These are phyloP conservation scores for Phialocephala sp. DNA, from an alignment of 2,329 filamentous ascomycete species.

Conservation along the genomic window DNA sequence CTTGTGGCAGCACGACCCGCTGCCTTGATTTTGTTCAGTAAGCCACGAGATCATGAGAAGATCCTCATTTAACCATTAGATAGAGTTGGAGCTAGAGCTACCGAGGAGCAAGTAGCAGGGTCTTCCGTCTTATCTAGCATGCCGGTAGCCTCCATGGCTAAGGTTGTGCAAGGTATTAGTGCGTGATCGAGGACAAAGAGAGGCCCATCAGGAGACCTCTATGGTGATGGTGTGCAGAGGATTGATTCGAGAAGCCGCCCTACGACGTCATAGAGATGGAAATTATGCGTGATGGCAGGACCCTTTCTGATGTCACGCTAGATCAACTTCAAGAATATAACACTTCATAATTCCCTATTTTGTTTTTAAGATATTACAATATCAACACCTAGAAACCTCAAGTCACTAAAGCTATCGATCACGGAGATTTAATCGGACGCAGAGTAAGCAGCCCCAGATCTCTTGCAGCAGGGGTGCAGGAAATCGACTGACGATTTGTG, in stretches of 20 bases:
- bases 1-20: neutral
- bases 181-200: neutral
- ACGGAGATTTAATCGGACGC: neutral
- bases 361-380: neutral
- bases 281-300: neutral
- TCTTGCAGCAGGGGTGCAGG: slow-evolving; percentile 7
- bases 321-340: neutral
- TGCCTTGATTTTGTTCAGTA: slow-evolving; percentile 12
- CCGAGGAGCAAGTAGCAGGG: neutral
- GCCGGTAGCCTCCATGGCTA: slow-evolving; percentile 5
- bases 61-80: neutral
- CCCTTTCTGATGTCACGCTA: slow-evolving; percentile 5
- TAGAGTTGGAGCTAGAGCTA: neutral
- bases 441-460: slow-evolving; percentile 1
- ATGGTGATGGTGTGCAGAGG: neutral
- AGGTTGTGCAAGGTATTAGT: slow-evolving; percentile 15
- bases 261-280: neutral
- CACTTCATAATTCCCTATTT: neutral
- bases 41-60: neutral
- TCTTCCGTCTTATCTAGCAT: slow-evolving; percentile 6
- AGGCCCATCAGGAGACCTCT: neutral
- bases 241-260: neutral
- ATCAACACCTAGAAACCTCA: neutral
- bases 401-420: neutral
- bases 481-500: slow-evolving; percentile 10